These are phyloP conservation scores for Penicillium alfredii DNA, from an alignment of 495 filamentous ascomycete species.

Conservation along the genomic window DNA sequence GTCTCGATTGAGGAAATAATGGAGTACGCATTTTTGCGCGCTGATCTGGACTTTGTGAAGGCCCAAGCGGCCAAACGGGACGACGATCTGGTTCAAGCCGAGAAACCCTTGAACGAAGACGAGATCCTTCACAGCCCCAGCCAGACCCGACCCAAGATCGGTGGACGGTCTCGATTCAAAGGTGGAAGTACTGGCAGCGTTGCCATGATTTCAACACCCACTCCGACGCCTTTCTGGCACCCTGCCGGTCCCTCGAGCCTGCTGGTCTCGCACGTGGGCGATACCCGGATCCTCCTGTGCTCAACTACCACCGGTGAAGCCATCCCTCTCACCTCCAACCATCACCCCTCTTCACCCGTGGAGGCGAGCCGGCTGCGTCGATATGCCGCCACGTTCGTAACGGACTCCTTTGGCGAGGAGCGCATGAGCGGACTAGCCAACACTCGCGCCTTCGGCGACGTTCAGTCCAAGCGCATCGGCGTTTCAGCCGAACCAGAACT, in stretches of 20 bases:
- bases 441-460: constrained; percentile 88
- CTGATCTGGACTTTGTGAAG: constrained; percentile 87
- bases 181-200: constrained; percentile 88
- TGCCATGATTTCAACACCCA: constrained; percentile 86
- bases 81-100: constrained; percentile 60
- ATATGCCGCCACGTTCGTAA: constrained; percentile 79
- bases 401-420: constrained; percentile 96
- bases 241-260: constrained; percentile 76
- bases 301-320: constrained; percentile 71
- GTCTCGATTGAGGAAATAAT: constrained; percentile 50
- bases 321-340: constrained; percentile 74
- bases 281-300: constrained; percentile 85
- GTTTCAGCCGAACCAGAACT: constrained; percentile 92
- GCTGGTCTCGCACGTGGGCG: constrained; percentile 85
- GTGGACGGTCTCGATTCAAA: constrained; percentile 70
- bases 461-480: constrained; percentile 82
- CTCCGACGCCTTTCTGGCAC: constrained; percentile 90
- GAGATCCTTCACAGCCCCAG: constrained; percentile 68
- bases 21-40: constrained; percentile 84
- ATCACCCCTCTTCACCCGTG: constrained; percentile 80
- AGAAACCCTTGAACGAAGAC: constrained; percentile 70
- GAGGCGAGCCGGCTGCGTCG: constrained; percentile 80
- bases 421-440: constrained; percentile 91
- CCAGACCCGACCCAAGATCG: constrained; percentile 52
- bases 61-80: constrained; percentile 73